Base-by-base conservation (phyloP, 192 early-diverging fungal species). In the Coemansia sp. region DNA sequence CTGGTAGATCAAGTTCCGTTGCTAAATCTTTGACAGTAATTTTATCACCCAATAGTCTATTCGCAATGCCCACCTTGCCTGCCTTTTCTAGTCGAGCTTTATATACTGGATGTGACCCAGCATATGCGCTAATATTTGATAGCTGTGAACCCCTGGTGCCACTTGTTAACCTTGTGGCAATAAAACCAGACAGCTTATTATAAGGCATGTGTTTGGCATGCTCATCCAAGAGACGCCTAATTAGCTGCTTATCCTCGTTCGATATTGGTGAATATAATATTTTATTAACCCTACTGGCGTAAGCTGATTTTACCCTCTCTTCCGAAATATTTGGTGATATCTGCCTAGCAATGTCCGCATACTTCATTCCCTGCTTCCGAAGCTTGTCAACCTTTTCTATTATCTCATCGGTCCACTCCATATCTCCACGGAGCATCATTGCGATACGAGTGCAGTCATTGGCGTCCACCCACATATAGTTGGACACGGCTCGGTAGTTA, bases 401-500 rank as follows among this genome's bases (percentile, higher is more conserved):
- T 18, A 50, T 19, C 28, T 49, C 54, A 4, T 32, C 18, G 0
- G 67, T 69, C 67, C 67, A 62, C 7, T 41, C 25, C 12, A 69
- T 49, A 4, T 56, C 26, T 18, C 67, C 67, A 2, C 19, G 7
- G 8, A 62, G 21, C 54, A 62, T 3, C 24, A 27, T 49, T 19
- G 31, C 18, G 48, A 69, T 62, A 22, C 21, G 41, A 16, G 47
- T 26, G 30, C 67, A 62, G 60, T 69, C 67, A 4, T 57, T 30
- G 4, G 26, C 30, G 12, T 56, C 25, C 7, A 57, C 56, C 67
- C 67, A 69, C 67, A 69, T 47, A 23, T 62, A 69, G 52, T 69
- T 69, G 1, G 67, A 69, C 24, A 69, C 60, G 3, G 67, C 60
- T 9, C 25, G n/a, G 27, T 49, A 62, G 47, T 62, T 68, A 7